phyloP scores from a whole-genome alignment of 106 monocot genomes.

The Agapanthus africanus region DNA sequence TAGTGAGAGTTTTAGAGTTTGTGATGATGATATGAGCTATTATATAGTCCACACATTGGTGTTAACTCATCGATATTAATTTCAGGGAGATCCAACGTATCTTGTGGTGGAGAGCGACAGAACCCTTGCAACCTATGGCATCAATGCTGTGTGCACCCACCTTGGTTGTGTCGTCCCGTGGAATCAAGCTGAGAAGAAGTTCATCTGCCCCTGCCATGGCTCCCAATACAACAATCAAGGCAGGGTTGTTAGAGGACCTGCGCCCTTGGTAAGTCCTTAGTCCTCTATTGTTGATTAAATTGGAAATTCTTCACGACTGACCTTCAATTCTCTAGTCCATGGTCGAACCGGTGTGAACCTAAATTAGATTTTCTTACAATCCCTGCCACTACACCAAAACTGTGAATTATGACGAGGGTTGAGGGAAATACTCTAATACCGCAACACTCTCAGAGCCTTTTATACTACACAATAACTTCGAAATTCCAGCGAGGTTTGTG shows the following conservation, averaged over 20 bases:
- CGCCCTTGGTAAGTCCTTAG: conserved; percentile 61
- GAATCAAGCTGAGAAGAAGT: conserved; percentile 89
- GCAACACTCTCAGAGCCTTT: no score
- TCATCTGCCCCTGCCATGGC: conserved; percentile 97
- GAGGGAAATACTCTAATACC: no score
- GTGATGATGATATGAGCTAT: no score
- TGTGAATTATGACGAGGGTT: no score
- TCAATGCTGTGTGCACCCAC: conserved; percentile 96
- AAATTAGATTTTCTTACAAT: background rate
- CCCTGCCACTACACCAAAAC: no score
- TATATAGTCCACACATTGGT: no score
- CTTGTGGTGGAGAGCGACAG: conserved; percentile 82
- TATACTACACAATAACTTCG: no score
- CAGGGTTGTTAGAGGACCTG: conserved; percentile 88
- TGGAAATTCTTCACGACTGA: background rate
- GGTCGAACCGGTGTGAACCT: background rate
- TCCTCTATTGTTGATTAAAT: background rate
- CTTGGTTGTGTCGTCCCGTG: conserved; percentile 96
- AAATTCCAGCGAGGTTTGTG: no score
- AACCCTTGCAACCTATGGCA: conserved; percentile 83
- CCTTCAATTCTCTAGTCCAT: background rate
- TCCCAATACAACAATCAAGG: conserved; percentile 96
- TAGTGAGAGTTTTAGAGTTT: no score
- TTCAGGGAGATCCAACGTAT: conserved; percentile 99
- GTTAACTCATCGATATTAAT: no score